Evolutionary conservation across 768 basidiomycete genomes (phyloP), one percentile per base, ranked within the genome.

Genomic region (Coprinopsis strossmayeri): DNA sequence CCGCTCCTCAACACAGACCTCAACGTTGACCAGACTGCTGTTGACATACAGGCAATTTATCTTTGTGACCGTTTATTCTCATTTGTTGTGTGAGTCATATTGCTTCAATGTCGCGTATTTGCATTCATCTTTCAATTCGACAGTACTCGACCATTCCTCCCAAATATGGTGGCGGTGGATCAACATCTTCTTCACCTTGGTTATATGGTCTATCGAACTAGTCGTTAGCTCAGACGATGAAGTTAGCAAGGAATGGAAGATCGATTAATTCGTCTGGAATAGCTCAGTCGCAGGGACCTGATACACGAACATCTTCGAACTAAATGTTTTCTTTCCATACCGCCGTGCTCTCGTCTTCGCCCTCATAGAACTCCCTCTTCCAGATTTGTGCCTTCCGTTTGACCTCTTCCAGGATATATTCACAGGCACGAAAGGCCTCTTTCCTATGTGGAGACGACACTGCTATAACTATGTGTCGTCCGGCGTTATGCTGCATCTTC

Each of bases 161-260:
- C 90, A 91, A 60, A 79, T 91, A 42, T 92, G 90, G 90, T 91
- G 90, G 86, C 77, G 90, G 53, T 91, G 90, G 89, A 83, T 84
- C 71, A 88, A 89, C 59, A 83, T 92, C 27, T 88, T 91, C 69
- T 85, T 91, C 64, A 91, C 87, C 3, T 73, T 92, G 24, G 71
- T 82, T 21, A 76, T 91, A 34, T 92, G 91, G 90, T 80, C 84
- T 10, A 69, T 91, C 20, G 90, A 91, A 64, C 73, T 91, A 40
- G 63, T 87, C 25, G 87, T 92, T 48, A 81, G 82, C 67, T 77
- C 77, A n/a, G 87, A 87, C 43, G 87, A 87, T 55, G 68, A 62
- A 25, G 64, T 65, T 20, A 72, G 77, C 50, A 81, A 83, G 57
- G 76, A 82, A 59, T 90, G 87, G 86, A 90, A 91, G 64, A 74